phyloP scores from a whole-genome alignment of 768 basidiomycete genomes.

The Leucogyrophana mollusca region DNA sequence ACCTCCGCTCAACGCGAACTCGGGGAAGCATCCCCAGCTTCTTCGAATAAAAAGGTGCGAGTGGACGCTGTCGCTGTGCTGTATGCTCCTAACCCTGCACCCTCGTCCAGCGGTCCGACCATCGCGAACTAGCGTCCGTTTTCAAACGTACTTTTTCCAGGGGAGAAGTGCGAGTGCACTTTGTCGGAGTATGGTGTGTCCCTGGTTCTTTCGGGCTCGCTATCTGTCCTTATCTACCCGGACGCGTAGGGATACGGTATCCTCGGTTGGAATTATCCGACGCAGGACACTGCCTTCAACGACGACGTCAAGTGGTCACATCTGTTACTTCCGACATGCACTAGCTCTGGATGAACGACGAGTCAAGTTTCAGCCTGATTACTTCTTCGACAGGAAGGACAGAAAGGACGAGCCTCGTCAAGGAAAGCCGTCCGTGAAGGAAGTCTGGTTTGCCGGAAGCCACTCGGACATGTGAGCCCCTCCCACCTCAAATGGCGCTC shows the following conservation, averaged over 20 bases:
- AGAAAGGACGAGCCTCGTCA: neutral
- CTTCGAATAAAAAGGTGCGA: too few relatives aligned
- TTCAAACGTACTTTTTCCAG: slow-evolving; percentile 30
- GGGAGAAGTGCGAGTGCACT: slow-evolving; percentile 25
- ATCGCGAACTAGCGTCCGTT: slow-evolving; percentile 9
- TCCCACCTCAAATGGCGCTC: too few relatives aligned
- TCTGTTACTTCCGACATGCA: slow-evolving; percentile 34
- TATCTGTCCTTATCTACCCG: neutral
- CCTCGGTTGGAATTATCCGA: slow-evolving; percentile 28
- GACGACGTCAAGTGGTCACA: slow-evolving; percentile 14
- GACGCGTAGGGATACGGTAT: slow-evolving; percentile 31
- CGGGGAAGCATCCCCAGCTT: too few relatives aligned
- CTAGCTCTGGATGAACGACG: slow-evolving; percentile 34
- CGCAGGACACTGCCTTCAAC: slow-evolving; percentile 14
- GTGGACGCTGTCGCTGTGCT: too few relatives aligned
- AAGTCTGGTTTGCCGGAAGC: slow-evolving; percentile 31
- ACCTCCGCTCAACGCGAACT: too few relatives aligned
- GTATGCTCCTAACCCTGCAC: too few relatives aligned
- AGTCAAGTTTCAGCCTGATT: slow-evolving; percentile 34
- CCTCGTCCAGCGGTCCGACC: neutral
- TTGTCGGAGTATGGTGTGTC: slow-evolving; percentile 32
- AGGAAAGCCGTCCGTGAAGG: slow-evolving; percentile 24
- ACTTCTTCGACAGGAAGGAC: slow-evolving; percentile 10
- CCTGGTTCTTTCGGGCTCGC: neutral
- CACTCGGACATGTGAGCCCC: slow-evolving; percentile 35